phyloP scores from a whole-genome alignment of 1,284 basidiomycete genomes.

The Fomitopsis schrenkii region DNA sequence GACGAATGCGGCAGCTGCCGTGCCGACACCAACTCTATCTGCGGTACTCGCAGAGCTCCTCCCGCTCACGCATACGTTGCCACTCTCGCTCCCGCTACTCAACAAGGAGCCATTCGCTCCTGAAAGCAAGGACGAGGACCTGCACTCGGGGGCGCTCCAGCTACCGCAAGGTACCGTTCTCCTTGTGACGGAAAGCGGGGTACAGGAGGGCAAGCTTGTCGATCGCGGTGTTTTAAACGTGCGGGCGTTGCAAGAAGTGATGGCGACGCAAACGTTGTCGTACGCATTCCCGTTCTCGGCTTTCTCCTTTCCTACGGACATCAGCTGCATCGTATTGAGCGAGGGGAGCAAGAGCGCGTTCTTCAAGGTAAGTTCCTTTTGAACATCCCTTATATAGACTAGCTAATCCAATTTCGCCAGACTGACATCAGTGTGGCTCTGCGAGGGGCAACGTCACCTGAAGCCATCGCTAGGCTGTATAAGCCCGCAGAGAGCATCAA shows the following conservation, averaged over 20 bases:
- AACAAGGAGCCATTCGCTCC: conserved; percentile 62
- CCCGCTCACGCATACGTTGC: conserved; percentile 44
- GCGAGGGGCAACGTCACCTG: conserved; percentile 17
- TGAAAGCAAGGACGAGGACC: conserved; percentile 68
- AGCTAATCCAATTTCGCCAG: conserved; percentile 28
- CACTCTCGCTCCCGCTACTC: conserved; percentile 53
- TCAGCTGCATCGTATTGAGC: conserved; percentile 60
- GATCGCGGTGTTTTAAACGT: conserved; percentile 72
- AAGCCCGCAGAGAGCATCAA: conserved; percentile 38
- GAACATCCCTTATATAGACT: background rate
- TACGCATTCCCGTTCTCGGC: conserved; percentile 79
- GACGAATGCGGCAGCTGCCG: conserved; percentile 8
- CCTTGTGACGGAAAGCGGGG: conserved; percentile 62
- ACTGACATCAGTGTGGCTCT: conserved; percentile 53
- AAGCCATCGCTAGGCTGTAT: conserved; percentile 36
- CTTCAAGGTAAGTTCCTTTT: conserved; percentile 45
- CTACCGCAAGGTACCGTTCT: conserved; percentile 60
- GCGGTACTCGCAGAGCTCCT: conserved; percentile 54
- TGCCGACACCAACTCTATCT: conserved; percentile 38
- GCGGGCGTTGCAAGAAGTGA: conserved; percentile 62
- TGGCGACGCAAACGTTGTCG: conserved; percentile 66
- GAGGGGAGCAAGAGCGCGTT: conserved; percentile 67
- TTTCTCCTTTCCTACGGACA: conserved; percentile 75
- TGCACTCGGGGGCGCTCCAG: conserved; percentile 75
- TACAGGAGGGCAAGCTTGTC: conserved; percentile 64